Evolutionary conservation across 805 yeast genomes (phyloP).

Genomic region (Helenozyma baotianmanensis): DNA sequence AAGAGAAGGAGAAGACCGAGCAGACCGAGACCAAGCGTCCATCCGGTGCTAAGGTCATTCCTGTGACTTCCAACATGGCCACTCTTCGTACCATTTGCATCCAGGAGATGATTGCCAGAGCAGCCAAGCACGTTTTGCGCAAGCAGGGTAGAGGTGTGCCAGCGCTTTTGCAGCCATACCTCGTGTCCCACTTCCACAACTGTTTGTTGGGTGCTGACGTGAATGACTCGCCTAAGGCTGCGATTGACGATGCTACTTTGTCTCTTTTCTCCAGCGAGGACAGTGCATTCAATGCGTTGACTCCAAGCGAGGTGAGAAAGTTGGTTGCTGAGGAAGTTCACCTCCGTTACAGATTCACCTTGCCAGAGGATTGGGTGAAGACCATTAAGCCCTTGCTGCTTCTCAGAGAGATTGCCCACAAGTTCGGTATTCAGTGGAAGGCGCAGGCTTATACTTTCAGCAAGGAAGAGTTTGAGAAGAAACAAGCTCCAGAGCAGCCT

Average conservation of each 20-base stretch:
- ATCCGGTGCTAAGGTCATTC: constrained; percentile 38
- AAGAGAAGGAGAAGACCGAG: constrained; percentile 19
- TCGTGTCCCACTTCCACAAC: constrained; percentile 70
- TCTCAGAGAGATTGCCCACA: constrained; percentile 66
- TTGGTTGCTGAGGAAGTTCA: constrained; percentile 50
- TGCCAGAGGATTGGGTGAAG: constrained; percentile 48
- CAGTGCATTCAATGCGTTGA: constrained; percentile 40
- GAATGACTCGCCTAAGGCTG: constrained; percentile 36
- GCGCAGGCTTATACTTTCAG: constrained; percentile 48
- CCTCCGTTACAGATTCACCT: constrained; percentile 57
- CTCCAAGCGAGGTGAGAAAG: constrained; percentile 41
- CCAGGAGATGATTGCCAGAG: constrained; percentile 77
- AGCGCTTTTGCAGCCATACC: constrained; percentile 48
- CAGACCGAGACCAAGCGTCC: constrained; percentile 24
- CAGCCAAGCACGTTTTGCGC: constrained; percentile 70
- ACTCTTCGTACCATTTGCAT: constrained; percentile 46
- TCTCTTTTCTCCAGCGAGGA: constrained; percentile 40
- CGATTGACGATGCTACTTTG: constrained; percentile 36
- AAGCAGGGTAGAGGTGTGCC: constrained; percentile 44
- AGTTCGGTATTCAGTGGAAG: constrained; percentile 85
- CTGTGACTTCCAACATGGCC: constrained; percentile 38
- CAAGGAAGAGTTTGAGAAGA: constrained; percentile 31
- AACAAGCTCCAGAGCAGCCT: constrained; percentile 18
- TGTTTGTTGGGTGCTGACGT: constrained; percentile 54
- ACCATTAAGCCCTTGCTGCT: constrained; percentile 39